Base-by-base conservation (phyloP, 179 eudicot genomes). In the Beta macrorhiza region DNA sequence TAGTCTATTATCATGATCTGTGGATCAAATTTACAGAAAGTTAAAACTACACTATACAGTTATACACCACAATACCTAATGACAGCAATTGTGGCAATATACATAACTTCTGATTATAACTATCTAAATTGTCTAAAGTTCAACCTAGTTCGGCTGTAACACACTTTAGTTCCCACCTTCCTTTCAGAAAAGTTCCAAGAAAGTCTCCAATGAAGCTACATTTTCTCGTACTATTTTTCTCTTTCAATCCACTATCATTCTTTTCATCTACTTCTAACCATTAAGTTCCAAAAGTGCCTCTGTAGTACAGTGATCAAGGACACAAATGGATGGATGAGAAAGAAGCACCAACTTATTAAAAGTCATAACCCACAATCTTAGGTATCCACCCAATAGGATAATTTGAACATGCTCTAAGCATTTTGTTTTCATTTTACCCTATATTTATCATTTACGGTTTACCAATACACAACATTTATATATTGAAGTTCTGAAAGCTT, bases 1-100 rank as follows among this genome's bases (percentile, higher is more conserved):
- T 97, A 94, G 82, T 94, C 97, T 67, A 97, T 87, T 73, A 94
- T 88, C 97, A 96, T 88, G 56, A 93, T 88, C 98, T 93, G 85
- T 65, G 32, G 12, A 67, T 12, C 44, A 75, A 53, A 67, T 45
- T 76, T 25, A 84, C 67, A 72, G 19, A 64, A 76, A n/a, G 25
- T 17, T 14, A 29, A 32, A 65, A 32, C 7, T 67, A 37, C 57
- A 16, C 37, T 0, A 37, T 32, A n/a, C n/a, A n/a, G n/a, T n/a
- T n/a, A n/a, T n/a, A 10, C 78, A 15, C 64, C 0, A 3, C 22
- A 58, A 74, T 37, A 16, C 25, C 14, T 22, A 29, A 75, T 5
- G 15, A 52, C 14, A 55, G 19, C 19, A 22, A 16, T 14, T 16
- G 45, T 2, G 14, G 20, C 20, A 53, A 53, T 7, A 25, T 55